Evolutionary conservation across 164 flowering plant genomes (phyloP).

Genomic region (Liriodendron chinense): DNA sequence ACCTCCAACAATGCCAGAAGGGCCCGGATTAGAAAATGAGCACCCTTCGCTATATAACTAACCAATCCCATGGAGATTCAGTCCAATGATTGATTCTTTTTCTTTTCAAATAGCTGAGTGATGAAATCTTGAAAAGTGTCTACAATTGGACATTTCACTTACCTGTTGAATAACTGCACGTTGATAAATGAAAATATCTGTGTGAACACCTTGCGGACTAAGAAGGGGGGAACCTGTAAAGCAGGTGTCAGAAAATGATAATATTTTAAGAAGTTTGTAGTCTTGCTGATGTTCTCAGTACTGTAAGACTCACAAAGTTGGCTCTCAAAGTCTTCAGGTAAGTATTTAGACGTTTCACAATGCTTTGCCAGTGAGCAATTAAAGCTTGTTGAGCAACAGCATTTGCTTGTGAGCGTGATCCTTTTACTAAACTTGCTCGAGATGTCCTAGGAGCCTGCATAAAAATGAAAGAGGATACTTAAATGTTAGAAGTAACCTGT

Average conservation of each 20-base stretch:
- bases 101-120: neutral
- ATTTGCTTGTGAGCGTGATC: slow-evolving; percentile 82
- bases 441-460: slow-evolving; percentile 92
- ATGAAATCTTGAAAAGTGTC: neutral
- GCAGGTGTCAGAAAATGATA: slow-evolving; percentile 8
- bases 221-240: slow-evolving; percentile 80
- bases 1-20: neutral
- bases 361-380: slow-evolving; percentile 98
- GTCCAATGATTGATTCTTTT: neutral
- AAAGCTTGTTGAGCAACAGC: slow-evolving; percentile 95
- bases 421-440: slow-evolving; percentile 84
- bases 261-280: neutral
- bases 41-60: too few relatives aligned
- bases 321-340: slow-evolving; percentile 73
- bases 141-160: slow-evolving; percentile 1
- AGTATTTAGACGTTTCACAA: slow-evolving; percentile 72
- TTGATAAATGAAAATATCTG: slow-evolving; percentile 95
- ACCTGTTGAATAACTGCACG: slow-evolving; percentile 96
- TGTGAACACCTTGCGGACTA: slow-evolving; percentile 79
- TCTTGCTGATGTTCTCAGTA: neutral
- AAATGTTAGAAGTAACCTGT: neutral
- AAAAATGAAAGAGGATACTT: neutral
- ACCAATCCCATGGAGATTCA: neutral
- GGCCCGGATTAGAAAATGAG: too few relatives aligned
- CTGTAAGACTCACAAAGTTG: slow-evolving; percentile 64